These are phyloP conservation scores for Komagataella ulmi DNA, from an alignment of 805 yeast genomes.

Conservation along the genomic window DNA sequence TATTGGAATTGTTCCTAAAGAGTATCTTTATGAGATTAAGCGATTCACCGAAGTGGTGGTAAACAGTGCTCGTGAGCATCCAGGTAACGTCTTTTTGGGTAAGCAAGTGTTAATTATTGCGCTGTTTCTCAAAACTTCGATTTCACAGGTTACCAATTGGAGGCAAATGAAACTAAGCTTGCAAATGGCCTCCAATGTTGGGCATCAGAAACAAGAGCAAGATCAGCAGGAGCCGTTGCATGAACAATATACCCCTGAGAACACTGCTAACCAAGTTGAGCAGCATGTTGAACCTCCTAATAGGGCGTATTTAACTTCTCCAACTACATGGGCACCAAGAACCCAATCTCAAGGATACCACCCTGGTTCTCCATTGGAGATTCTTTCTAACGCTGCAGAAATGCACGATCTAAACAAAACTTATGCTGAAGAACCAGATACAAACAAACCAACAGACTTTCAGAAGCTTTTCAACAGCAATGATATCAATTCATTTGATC, in stretches of 20 bases:
- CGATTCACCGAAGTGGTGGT: constrained; percentile 13
- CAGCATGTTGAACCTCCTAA: background rate
- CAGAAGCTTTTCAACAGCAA: background rate
- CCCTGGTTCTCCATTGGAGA: constrained; percentile 22
- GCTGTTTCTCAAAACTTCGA: constrained; percentile 48
- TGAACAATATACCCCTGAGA: background rate
- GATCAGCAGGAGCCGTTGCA: constrained; percentile 1
- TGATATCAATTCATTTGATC: background rate
- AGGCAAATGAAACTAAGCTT: background rate
- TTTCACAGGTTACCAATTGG: constrained; percentile 27
- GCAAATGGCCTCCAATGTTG: background rate
- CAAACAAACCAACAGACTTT: background rate
- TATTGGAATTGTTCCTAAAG: constrained; percentile 32
- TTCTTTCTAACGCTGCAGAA: constrained; percentile 27
- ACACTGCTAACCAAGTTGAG: background rate
- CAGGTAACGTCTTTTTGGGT: constrained; percentile 34
- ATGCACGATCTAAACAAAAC: constrained; percentile 5
- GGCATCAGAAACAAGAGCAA: background rate
- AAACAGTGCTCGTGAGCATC: constrained; percentile 18
- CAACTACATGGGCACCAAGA: background rate
- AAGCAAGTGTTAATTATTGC: constrained; percentile 44
- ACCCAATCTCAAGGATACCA: constrained; percentile 1
- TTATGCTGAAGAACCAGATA: background rate
- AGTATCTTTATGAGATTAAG: constrained; percentile 18
- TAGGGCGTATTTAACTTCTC: background rate